Evolutionary conservation across 768 basidiomycete species (phyloP).

Genomic region (Gloeostereum incarnatum): DNA sequence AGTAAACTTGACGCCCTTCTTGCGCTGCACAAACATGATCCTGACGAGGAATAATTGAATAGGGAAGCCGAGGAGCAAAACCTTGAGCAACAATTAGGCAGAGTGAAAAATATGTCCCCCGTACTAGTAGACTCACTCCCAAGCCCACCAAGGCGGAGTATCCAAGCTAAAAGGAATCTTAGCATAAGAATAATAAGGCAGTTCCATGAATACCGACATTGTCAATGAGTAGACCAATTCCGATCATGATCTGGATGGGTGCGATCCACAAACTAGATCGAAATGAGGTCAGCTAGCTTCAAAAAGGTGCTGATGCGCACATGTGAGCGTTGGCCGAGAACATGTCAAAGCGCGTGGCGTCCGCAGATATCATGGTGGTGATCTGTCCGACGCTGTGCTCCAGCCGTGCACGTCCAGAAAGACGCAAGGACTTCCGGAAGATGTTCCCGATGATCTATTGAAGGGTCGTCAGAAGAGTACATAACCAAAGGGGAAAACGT

Average conservation of each 20-base stretch:
- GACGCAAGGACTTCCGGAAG: conserved; percentile 57
- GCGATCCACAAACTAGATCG: conserved; percentile 41
- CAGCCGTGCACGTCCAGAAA: conserved; percentile 49
- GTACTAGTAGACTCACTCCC: conserved; percentile 19
- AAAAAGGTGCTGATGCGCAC: conserved; percentile 1
- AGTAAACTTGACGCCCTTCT: conserved; percentile 53
- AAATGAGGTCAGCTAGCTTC: not conserved
- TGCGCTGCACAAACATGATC: conserved; percentile 42
- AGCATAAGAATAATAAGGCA: not conserved
- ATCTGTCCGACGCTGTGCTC: conserved; percentile 58
- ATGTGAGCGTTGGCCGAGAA: conserved; percentile 22
- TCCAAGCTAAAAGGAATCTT: conserved; percentile 34
- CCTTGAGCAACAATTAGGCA: not conserved
- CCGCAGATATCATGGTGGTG: conserved; percentile 62
- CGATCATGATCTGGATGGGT: conserved; percentile 54
- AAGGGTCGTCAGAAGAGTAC: not conserved
- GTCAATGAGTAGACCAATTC: conserved; percentile 50
- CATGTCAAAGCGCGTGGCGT: conserved; percentile 45
- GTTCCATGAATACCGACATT: conserved; percentile 28
- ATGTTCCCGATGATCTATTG: conserved; percentile 33
- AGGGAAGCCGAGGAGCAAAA: conserved; percentile 25
- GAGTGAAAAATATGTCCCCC: conserved; percentile 4
- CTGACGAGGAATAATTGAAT: conserved; percentile 40
- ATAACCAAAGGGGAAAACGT: conserved; percentile 7
- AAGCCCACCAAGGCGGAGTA: conserved; percentile 63